Base-by-base conservation (phyloP, 2,329 filamentous ascomycete genomes). In the Penicillium sclerotigenum region DNA sequence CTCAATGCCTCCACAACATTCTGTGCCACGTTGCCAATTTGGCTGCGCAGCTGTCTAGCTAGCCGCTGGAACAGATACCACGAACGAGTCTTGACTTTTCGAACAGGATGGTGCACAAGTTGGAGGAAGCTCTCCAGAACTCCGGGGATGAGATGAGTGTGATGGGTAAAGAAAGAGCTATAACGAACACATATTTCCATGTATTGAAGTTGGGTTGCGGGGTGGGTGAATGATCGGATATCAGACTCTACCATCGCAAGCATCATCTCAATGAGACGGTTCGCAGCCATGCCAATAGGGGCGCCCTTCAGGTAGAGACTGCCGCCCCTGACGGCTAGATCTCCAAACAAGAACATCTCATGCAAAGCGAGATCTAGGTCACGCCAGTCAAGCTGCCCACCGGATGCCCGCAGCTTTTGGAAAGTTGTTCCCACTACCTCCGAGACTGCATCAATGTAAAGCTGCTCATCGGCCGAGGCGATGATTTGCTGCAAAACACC, bases 141-240 rank as follows among this genome's bases (percentile, higher is more conserved):
- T 61, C 87, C 88, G 2, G 90, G 90, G 47, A 97, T 95, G 58
- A 90, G 87, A 22, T 87, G 81, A 29, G 86, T 81, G 68, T 96
- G 89, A 54, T 86, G 85, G 69, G 97, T 92, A 71, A 99, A 97
- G 73, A 97, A 96, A 28, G 87, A 84, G 71, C 88, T 90, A 75
- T 99, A 99, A 48, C 94, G 87, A 53, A 96, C 92, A 72, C 92
- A 96, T 34, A 96, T 96, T 73, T 99, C 94, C 92, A 99, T 97
- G 70, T 96, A 99, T 75, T 97, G 91, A 22, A 99, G 81, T 61
- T 97, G 85, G 49, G 97, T 92, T 16, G 92, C 91, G 1, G 94
- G 93, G 71, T 97, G 94, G 16, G 87, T 86, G 73, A 93, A 95
- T 41, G 83, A 88, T 57, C 90, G 87, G 63, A 97, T 88, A 64